Percentiles rank a stretch among this genome's conserved stretches.
phyloP scores from a whole-genome alignment of 495 filamentous ascomycete species.

The Viridothelium virens region DNA sequence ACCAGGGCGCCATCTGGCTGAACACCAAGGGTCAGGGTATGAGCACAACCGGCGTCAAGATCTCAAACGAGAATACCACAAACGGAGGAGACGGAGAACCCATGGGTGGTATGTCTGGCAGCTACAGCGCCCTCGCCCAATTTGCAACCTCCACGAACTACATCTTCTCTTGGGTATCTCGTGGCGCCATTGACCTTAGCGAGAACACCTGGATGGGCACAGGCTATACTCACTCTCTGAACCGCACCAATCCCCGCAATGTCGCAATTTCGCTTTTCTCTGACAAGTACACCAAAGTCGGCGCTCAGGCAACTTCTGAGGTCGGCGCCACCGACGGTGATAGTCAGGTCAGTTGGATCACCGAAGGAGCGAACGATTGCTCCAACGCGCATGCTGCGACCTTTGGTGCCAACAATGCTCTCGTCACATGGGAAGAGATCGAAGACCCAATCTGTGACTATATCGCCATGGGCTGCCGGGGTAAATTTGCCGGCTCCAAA shows the following conservation, averaged over 20 bases:
- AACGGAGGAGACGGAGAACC: constrained; percentile 48
- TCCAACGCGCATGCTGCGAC: constrained; percentile 47
- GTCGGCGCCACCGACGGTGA: constrained; percentile 46
- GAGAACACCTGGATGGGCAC: constrained; percentile 45
- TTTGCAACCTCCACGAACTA: constrained; percentile 40
- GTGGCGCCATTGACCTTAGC: constrained; percentile 44
- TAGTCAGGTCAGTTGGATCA: constrained; percentile 47
- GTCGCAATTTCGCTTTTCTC: constrained; percentile 44
- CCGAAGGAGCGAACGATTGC: constrained; percentile 41
- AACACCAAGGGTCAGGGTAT: constrained; percentile 48
- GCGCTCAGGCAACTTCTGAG: constrained; percentile 39
- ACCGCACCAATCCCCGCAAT: constrained; percentile 45
- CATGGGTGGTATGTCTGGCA: constrained; percentile 51
- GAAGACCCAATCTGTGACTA: constrained; percentile 41
- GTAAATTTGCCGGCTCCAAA: constrained; percentile 43
- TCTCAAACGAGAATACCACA: constrained; percentile 49
- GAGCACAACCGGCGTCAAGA: constrained; percentile 42
- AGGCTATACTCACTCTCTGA: constrained; percentile 41
- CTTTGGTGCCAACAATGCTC: constrained; percentile 39
- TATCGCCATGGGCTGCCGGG: constrained; percentile 46
- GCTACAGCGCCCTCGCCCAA: constrained; percentile 43
- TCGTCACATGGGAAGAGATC: constrained; percentile 50
- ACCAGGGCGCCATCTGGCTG: constrained; percentile 52
- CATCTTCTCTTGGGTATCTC: constrained; percentile 48
- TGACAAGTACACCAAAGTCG: constrained; percentile 45